Percentiles rank a stretch among this genome's conserved stretches.
phyloP scores from a whole-genome alignment of 1,139 yeast species.

The Suhomyces taliae region DNA sequence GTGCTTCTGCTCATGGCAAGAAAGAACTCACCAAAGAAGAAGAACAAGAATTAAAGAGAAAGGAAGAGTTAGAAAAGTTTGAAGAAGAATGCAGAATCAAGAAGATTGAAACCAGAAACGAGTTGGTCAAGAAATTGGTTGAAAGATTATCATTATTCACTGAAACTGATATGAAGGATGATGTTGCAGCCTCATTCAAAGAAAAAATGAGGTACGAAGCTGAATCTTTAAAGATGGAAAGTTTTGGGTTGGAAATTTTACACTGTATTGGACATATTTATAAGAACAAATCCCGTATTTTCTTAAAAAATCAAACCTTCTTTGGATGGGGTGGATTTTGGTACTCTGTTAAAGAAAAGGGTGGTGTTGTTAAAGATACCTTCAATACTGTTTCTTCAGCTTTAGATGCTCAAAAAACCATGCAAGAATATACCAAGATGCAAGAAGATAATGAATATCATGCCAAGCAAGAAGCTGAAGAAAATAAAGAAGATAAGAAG shows the following conservation, averaged over 20 bases:
- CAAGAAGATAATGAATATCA: slow-evolving; percentile 60
- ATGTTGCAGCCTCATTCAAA: slow-evolving; percentile 66
- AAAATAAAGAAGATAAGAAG: slow-evolving; percentile 27
- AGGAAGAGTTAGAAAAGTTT: slow-evolving; percentile 68
- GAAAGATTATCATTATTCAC: slow-evolving; percentile 74
- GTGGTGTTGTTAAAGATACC: slow-evolving; percentile 81
- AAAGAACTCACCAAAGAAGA: slow-evolving; percentile 38
- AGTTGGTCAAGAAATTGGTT: slow-evolving; percentile 61
- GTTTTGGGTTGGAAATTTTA: slow-evolving; percentile 87
- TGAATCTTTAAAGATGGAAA: slow-evolving; percentile 85
- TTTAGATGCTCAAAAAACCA: slow-evolving; percentile 83
- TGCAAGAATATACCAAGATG: slow-evolving; percentile 76
- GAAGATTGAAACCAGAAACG: slow-evolving; percentile 70
- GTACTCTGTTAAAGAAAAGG: slow-evolving; percentile 82
- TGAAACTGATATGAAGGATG: slow-evolving; percentile 74
- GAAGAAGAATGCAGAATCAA: slow-evolving; percentile 77
- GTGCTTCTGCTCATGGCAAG: slow-evolving; percentile 15
- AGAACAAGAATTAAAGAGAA: slow-evolving; percentile 43
- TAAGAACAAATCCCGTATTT: slow-evolving; percentile 62
- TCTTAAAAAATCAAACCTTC: slow-evolving; percentile 58
- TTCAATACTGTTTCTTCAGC: slow-evolving; percentile 84
- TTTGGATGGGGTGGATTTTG: slow-evolving; percentile 85
- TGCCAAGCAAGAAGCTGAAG: slow-evolving; percentile 41
- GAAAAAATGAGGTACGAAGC: slow-evolving; percentile 80
- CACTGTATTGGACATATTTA: slow-evolving; percentile 85